Evolutionary conservation across 768 basidiomycete species (phyloP), one percentile per base, ranked within the genome.

Genomic region (Auriscalpium orientale): DNA sequence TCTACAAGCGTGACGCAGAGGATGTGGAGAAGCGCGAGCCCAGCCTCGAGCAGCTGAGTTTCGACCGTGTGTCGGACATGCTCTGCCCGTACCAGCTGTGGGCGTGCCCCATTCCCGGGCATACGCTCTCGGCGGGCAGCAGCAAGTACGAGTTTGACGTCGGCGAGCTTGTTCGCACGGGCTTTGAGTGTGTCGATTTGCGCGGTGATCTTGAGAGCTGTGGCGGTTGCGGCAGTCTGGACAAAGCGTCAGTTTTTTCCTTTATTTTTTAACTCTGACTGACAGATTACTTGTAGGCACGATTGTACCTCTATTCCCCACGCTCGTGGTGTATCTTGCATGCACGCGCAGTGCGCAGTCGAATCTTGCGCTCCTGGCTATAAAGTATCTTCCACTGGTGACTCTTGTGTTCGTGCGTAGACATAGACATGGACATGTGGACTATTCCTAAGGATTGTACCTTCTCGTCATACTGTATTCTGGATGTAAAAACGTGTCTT

Each of bases 121-220:
- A 43, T 43, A 10, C 40, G 5, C 22, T 53, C 21, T 28, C 38
- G 12, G 52, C 40, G 38, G 28, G 52, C 28, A n/a, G 40, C 21
- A 34, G 35, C 38, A 15, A 16, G 10, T 22, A 35, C n/a, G 50
- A 38, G 13, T 51, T 20, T 22, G 35, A 35, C 13, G 21, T 35
- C 1, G 34, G 21, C 45, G 37, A 43, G 36, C 13, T 22, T 15
- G 38, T 66, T 40, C 40, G 45, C 21, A 56, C 62, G 3, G 68
- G 64, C 3, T 66, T 62, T 52, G 68, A 71, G 53, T 71, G 70
- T 46, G 68, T 67, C 12, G 67, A 70, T 37, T 52, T 66, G 35
- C 37, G 38, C 16, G 62, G 61, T 53, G 70, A 71, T 51, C 60
- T 70, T 34, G 51, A 49, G 8, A 65, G 65, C 47, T 71, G 67